A percentile compares a stretch with the other conserved stretches of the same genome.
Conservation (phyloP, 768 basidiomycete species). For the Krasilnikovozyma curviuscula region DNA sequence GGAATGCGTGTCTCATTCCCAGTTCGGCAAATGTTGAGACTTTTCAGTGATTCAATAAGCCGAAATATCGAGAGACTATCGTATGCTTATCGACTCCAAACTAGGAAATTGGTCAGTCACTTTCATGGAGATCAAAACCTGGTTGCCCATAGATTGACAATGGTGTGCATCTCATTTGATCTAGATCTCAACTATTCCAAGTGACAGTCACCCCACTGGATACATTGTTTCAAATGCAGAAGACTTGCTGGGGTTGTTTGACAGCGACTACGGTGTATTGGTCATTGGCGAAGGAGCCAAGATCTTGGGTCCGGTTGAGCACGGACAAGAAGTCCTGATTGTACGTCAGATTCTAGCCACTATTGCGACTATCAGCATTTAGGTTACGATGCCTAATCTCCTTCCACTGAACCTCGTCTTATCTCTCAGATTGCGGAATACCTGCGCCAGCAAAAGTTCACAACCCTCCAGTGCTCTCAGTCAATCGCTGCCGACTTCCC, state of each 20-base stretch:
- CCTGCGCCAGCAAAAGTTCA: no score
- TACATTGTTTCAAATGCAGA: conserved; percentile 66
- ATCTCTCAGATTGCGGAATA: no score
- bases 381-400: no score
- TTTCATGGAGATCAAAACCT: no score
- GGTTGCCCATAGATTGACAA: not conserved
- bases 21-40: conserved; percentile 59
- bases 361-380: no score
- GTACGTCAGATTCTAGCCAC: no score
- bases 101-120: conserved; percentile 62
- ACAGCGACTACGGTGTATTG: conserved; percentile 31
- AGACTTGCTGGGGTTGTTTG: conserved; percentile 56
- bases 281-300: conserved; percentile 44
- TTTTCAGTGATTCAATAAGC: conserved; percentile 60
- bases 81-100: conserved; percentile 54
- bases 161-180: not conserved
- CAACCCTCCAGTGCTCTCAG: conserved; percentile 50
- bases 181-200: conserved; percentile 52
- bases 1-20: conserved; percentile 79
- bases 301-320: conserved; percentile 26
- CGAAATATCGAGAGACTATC: conserved; percentile 59
- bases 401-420: no score
- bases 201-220: conserved; percentile 48
- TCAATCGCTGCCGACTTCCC: conserved; percentile 50
- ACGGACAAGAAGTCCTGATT: conserved; percentile 3